Base-by-base conservation (phyloP, 2,329 filamentous ascomycete genomes). In the Fusarium sacchari region DNA sequence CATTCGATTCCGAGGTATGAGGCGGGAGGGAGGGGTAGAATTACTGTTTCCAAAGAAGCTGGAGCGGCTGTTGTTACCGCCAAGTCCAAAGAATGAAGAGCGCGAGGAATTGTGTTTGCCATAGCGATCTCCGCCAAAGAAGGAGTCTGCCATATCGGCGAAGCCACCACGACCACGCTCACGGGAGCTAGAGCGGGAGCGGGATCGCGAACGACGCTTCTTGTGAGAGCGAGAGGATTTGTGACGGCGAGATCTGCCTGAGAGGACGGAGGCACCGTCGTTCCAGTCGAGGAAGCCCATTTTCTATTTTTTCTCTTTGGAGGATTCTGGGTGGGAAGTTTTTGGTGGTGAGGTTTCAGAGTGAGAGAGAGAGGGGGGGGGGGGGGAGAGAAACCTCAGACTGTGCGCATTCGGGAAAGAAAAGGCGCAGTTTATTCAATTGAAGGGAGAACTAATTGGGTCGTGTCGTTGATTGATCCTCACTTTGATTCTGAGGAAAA, bases 61-160 rank as follows among this genome's bases (percentile, higher is more conserved):
- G 58, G 83, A 83, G 47, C 84, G 82, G 70, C 82, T 84, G 64
- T 78, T 78, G 69, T 85, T 85, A 61, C 83, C 82, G 60, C 84
- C 84, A 50, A 86, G 77, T 47, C 85, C 82, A 69, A 87, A 88
- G 77, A 89, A 85, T 59, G 84, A 86, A 37, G 82, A 80, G 32
- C 82, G 79, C n/a, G 83, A 84, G 47, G 82, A 78, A 75, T 83
- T 85, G 78, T 84, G 79, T 77, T 81, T 81, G 73, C 79, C 75
- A 69, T 84, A 78, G 64, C 81, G 79, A 30, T 77, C 76, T 63
- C 77, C 77, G 69, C 79, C 79, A 65, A 83, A 80, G 53, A 81
- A 71, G 32, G 81, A 81, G 62, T 78, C 79, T 67, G 76, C 76
- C 57, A 80, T 74, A 60, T 78, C 79, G 63, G 76, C 76, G 56